Percentiles rank a stretch among this genome's conserved stretches.
Conservation (phyloP, 345 rosid genomes). For the Excoecaria cochinchinensis region DNA sequence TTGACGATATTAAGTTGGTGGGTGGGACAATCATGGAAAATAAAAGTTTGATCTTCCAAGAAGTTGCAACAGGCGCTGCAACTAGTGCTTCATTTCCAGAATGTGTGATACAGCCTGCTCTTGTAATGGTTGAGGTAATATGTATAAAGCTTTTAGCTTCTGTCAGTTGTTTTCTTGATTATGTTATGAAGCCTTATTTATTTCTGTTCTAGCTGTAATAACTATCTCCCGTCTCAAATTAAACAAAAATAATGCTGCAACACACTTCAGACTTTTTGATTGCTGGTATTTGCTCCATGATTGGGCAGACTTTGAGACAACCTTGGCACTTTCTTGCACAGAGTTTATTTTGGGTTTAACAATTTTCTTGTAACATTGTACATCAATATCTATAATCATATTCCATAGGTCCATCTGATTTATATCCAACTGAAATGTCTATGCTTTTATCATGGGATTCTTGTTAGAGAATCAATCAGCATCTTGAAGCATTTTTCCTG, state of each 20-base stretch:
- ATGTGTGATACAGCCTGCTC: constrained; percentile 82
- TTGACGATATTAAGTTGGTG: constrained; percentile 47
- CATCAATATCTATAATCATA: background rate
- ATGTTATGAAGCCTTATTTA: background rate
- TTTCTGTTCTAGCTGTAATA: background rate
- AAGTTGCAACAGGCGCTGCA: constrained; percentile 43
- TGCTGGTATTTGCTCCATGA: background rate
- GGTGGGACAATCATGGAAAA: constrained; percentile 43
- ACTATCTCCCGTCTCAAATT: background rate
- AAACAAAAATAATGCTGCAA: background rate
- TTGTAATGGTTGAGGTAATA: constrained; percentile 93
- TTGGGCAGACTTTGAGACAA: background rate
- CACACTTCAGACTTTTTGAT: background rate
- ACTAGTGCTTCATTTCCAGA: constrained; percentile 81
- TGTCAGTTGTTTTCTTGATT: background rate
- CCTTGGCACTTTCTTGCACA: background rate
- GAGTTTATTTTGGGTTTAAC: background rate
- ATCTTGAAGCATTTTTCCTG: background rate
- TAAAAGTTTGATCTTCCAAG: constrained; percentile 43
- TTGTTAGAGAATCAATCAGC: background rate
- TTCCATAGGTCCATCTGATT: background rate
- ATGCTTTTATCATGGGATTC: background rate
- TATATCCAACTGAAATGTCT: background rate
- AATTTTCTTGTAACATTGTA: background rate
- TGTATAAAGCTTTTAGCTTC: background rate